phyloP scores from a whole-genome alignment of 2,329 filamentous ascomycete species.

The Chrysoporthe austroafricana region DNA sequence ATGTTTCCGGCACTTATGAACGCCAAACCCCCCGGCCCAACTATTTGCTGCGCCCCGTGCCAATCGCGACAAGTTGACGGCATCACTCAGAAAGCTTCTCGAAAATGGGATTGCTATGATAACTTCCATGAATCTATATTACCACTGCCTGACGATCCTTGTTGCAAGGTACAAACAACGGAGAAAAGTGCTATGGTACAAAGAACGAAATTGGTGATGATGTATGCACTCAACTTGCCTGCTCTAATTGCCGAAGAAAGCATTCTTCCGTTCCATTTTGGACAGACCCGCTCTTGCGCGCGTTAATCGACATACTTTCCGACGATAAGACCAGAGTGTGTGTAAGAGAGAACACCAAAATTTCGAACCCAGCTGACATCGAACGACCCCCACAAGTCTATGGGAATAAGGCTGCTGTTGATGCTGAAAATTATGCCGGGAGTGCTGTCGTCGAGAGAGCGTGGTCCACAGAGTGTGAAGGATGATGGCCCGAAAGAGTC shows the following conservation, averaged over 20 bases:
- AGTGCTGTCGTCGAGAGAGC: conserved; percentile 27
- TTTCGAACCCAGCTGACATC: conserved; percentile 29
- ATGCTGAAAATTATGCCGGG: conserved; percentile 28
- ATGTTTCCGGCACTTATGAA: background rate
- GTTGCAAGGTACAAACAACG: conserved; percentile 27
- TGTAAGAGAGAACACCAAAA: conserved; percentile 29
- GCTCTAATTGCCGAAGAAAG: conserved; percentile 28
- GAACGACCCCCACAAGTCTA: conserved; percentile 28
- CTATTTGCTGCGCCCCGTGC: background rate
- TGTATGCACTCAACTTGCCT: conserved; percentile 27
- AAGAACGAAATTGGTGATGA: conserved; percentile 27
- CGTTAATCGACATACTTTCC: conserved; percentile 28
- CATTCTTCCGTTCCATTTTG: conserved; percentile 24
- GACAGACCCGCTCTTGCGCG: conserved; percentile 26
- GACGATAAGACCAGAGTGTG: conserved; percentile 28
- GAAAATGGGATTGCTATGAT: conserved; percentile 22
- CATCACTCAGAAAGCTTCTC: background rate
- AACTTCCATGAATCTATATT: conserved; percentile 29
- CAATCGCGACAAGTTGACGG: background rate
- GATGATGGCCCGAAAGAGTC: conserved; percentile 33
- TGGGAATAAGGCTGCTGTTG: conserved; percentile 27
- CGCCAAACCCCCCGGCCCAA: background rate
- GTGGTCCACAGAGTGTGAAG: conserved; percentile 29
- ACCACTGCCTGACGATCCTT: conserved; percentile 26
- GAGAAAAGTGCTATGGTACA: conserved; percentile 30